These are phyloP conservation scores for Arachnopeziza araneosa DNA, from an alignment of 2,329 filamentous ascomycete genomes.

Conservation along the genomic window DNA sequence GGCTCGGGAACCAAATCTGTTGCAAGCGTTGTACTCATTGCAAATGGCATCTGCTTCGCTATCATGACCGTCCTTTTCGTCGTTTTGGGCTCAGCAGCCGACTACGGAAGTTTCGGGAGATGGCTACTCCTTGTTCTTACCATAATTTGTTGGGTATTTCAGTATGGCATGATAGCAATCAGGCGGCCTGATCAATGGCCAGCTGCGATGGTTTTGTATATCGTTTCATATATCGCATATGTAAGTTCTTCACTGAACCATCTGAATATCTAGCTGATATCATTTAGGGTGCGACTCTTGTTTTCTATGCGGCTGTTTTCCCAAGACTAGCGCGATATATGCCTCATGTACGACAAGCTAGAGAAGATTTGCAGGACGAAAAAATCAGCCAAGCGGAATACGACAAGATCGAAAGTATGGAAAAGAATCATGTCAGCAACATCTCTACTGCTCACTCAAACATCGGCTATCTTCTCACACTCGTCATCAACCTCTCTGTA, in stretches of 20 bases:
- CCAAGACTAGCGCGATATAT: conserved; percentile 36
- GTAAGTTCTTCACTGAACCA: conserved; percentile 3
- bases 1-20: conserved; percentile 33
- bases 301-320: conserved; percentile 38
- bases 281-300: conserved; percentile 32
- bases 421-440: conserved; percentile 38
- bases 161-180: conserved; percentile 37
- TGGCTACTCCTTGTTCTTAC: conserved; percentile 37
- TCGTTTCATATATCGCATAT: conserved; percentile 36
- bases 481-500: conserved; percentile 36
- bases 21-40: conserved; percentile 36
- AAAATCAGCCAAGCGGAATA: conserved; percentile 35
- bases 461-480: conserved; percentile 36
- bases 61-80: conserved; percentile 40
- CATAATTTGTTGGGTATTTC: conserved; percentile 36
- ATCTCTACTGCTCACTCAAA: conserved; percentile 39
- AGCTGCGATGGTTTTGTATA: conserved; percentile 36
- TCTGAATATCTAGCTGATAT: conserved; percentile 2
- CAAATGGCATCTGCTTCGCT: conserved; percentile 37
- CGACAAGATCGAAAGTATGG: conserved; percentile 37
- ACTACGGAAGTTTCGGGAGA: conserved; percentile 37
- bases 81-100: conserved; percentile 36
- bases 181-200: conserved; percentile 35
- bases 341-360: conserved; percentile 36
- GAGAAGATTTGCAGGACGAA: conserved; percentile 35